A percentile compares a stretch with the other conserved stretches of the same genome.
phyloP scores from a whole-genome alignment of 768 basidiomycete genomes.

The Leccinum incarnatum region DNA sequence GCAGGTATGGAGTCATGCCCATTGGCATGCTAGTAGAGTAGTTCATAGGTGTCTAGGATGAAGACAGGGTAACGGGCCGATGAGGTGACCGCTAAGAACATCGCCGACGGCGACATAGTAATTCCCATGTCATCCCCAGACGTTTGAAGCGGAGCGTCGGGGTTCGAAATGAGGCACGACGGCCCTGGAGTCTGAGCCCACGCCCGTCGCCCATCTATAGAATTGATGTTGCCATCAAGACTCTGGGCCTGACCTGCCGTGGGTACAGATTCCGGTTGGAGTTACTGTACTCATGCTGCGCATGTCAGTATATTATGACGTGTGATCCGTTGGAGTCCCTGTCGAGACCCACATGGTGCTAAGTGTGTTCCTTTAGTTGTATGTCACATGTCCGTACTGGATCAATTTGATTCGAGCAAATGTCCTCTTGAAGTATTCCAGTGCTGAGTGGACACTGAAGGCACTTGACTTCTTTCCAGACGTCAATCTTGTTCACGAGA shows the following conservation, averaged over 20 bases:
- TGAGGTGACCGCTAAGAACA: background rate
- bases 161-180: background rate
- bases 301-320: too few relatives aligned
- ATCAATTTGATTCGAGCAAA: background rate
- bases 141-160: background rate
- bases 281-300: too few relatives aligned
- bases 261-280: too few relatives aligned
- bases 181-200: too few relatives aligned
- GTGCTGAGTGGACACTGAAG: background rate
- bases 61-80: background rate
- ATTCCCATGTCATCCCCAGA: background rate
- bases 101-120: too few relatives aligned
- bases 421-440: background rate
- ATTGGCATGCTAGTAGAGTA: conserved; percentile 15
- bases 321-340: too few relatives aligned
- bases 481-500: background rate
- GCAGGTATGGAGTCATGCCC: conserved; percentile 66
- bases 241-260: background rate
- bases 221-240: too few relatives aligned
- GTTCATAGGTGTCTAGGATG: background rate
- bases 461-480: background rate
- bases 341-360: too few relatives aligned
- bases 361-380: background rate
- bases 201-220: too few relatives aligned
- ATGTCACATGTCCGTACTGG: background rate